Evolutionary conservation across 768 basidiomycete genomes (phyloP), one percentile per base, ranked within the genome.

Genomic region (Leccinum imitatum): DNA sequence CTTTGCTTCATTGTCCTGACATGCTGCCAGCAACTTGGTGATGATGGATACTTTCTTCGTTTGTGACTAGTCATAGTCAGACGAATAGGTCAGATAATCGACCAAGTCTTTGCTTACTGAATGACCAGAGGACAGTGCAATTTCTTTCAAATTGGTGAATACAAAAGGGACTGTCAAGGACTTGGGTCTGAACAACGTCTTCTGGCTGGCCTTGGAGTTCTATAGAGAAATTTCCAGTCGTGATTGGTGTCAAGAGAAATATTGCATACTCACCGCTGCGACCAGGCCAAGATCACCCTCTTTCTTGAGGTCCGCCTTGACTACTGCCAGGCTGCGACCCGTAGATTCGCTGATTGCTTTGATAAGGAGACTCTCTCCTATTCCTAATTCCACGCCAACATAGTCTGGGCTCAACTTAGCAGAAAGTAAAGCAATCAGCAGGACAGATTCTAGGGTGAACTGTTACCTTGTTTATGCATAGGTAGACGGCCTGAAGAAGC

Each of bases 301-400:
- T 70, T 87, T 91, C 82, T 95, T 93, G 62, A 98, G 80, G 67
- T 98, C 96, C 6, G 88, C 84, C 70, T 98, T 98, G 68, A 99
- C 85, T 48, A 88, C 80, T 3, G 85, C 80, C 41, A 85, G 73
- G 64, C 87, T 93, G 59, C 97, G 84, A n/a, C 96, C 97, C 0
- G 95, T 96, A 4, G 93, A 93, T 71, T 97, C 91, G 44, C 86
- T 90, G 61, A 99, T 98, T 15, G 97, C 95, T 69, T 98, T 98
- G 70, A 97, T 84, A 39, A 99, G 81, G 19, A 98, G 76, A 64
- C 90, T 92, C 73, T 99, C 97, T 17, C 96, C 97, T 59, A 98
- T 95, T 33, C 97, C 97, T 2, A 99, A 84, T 72, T 99, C 96
- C 55, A 98, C 80, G 30, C 96, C 95, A 59, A 92, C 79, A 73